Evolutionary conservation across 2,329 filamentous ascomycete species (phyloP), one percentile per base, ranked within the genome.

Genomic region (Phaeosphaeriaceae sp.): DNA sequence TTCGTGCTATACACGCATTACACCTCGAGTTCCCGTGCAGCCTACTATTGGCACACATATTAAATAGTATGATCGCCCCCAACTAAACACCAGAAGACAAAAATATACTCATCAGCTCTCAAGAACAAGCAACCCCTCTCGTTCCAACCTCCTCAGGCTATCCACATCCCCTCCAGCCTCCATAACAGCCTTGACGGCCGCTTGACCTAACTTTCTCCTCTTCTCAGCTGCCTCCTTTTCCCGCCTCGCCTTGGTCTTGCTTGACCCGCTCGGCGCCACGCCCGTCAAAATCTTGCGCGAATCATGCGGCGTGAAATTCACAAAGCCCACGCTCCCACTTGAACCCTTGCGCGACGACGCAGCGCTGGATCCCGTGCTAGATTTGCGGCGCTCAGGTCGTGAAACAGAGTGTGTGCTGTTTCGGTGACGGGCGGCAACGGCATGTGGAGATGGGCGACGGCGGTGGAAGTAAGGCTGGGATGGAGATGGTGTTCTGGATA

Each of bases 221-320:
- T 87, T 87, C 67, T 97, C 93, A 44, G 83, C 80, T 1, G 90
- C 90, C 76, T 97, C 93, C 71, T 90, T 89, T 73, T 97, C 93
- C 42, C 94, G 79, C 46, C 92, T 79, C n/a, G 91, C 91, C 71
- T 97, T 97, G 7, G 94, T 97, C 82, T 97, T 97, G 60, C 85
- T 89, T 61, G 87, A 92, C 8, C 94, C 94, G 58, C 88, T 92
- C 1, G 93, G 93, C 37, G 94, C 94, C 11, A 99, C 94, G 4
- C 92, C 93, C 6, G 85, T 90, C 73, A 99, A 84, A 35, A 99
- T 87, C 67, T 88, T 84, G 12, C 82, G 78, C 63, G 86, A 87
- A 72, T 99, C 92, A 41, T 82, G 79, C 0, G 91, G 87, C 1
- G 92, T 97, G 74, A 89, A 96, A 73, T 97, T 97, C 56, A 96